Percentiles rank a stretch among this genome's conserved stretches.
These are phyloP conservation scores for Helenozyma baotianmanensis DNA, from an alignment of 805 yeast species.

Conservation along the genomic window DNA sequence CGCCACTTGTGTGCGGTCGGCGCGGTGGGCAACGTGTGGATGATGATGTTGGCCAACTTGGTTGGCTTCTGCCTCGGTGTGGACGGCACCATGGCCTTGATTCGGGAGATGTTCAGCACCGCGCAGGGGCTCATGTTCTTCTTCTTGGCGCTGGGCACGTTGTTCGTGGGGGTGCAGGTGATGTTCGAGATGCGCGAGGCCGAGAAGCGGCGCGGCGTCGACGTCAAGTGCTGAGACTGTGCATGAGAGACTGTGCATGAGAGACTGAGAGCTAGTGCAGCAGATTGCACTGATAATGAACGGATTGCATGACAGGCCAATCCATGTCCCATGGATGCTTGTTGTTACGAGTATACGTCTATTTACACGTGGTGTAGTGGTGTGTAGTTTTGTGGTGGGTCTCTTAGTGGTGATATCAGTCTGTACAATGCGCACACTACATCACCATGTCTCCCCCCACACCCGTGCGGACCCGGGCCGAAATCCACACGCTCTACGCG, in stretches of 20 bases:
- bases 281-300: neutral
- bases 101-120: conserved; percentile 70
- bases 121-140: conserved; percentile 62
- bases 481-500: conserved; percentile 23
- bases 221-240: conserved; percentile 71
- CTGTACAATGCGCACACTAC: too few relatives aligned
- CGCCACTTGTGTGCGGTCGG: conserved; percentile 83
- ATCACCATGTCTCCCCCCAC: conserved; percentile 49
- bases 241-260: too few relatives aligned
- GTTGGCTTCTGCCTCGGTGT: conserved; percentile 92
- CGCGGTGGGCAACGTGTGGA: conserved; percentile 86
- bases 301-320: too few relatives aligned
- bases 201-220: conserved; percentile 79
- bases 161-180: conserved; percentile 83
- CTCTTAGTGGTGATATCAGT: too few relatives aligned
- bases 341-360: too few relatives aligned
- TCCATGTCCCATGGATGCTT: too few relatives aligned
- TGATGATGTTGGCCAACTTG: conserved; percentile 96
- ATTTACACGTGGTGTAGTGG: too few relatives aligned
- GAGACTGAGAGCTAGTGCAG: neutral
- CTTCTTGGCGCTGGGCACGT: conserved; percentile 52
- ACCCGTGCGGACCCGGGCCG: conserved; percentile 31
- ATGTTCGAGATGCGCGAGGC: conserved; percentile 91
- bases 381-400: too few relatives aligned
- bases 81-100: conserved; percentile 70